Evolutionary conservation across 2,329 filamentous ascomycete genomes (phyloP).

Genomic region (Sodiomyces alkalinus): DNA sequence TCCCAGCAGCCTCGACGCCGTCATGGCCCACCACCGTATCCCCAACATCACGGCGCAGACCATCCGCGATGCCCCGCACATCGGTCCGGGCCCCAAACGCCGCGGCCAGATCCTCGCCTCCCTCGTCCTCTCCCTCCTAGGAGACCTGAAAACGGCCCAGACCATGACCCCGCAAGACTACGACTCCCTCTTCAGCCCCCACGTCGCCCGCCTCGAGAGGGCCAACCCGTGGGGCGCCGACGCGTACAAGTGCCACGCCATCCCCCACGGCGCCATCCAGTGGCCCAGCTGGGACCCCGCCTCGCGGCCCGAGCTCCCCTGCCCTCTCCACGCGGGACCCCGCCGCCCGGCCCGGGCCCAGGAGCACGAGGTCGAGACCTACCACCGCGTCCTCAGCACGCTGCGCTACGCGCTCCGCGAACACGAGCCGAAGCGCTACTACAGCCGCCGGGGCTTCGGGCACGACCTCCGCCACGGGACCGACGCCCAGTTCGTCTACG

Average conservation of each 20-base stretch:
- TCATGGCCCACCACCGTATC: not conserved
- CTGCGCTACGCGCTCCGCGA: constrained; percentile 1
- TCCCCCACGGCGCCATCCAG: not conserved
- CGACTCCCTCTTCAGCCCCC: not conserved
- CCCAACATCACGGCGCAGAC: not conserved
- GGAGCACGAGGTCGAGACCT: constrained; percentile 2
- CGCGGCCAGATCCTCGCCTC: constrained; percentile 1
- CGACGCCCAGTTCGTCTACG: not conserved
- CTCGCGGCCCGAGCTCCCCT: too few species aligned
- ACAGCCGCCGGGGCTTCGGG: not conserved
- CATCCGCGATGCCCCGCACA: not conserved
- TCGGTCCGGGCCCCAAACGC: too few species aligned
- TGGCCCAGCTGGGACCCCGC: constrained; percentile 1
- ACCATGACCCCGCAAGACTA: not conserved
- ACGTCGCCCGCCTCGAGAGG: not conserved
- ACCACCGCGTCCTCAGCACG: constrained; percentile 1
- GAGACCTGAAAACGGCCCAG: not conserved
- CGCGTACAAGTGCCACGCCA: not conserved
- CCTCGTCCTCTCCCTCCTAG: not conserved
- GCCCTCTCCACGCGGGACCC: too few species aligned
- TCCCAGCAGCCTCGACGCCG: not conserved
- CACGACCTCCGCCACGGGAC: not conserved
- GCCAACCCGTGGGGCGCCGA: constrained; percentile 1
- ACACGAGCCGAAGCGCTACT: not conserved
- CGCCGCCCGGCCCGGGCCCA: too few species aligned